Evolutionary conservation across 768 basidiomycete species (phyloP), one percentile per base, ranked within the genome.

Genomic region (Rhodotorula sphaerocarpa): DNA sequence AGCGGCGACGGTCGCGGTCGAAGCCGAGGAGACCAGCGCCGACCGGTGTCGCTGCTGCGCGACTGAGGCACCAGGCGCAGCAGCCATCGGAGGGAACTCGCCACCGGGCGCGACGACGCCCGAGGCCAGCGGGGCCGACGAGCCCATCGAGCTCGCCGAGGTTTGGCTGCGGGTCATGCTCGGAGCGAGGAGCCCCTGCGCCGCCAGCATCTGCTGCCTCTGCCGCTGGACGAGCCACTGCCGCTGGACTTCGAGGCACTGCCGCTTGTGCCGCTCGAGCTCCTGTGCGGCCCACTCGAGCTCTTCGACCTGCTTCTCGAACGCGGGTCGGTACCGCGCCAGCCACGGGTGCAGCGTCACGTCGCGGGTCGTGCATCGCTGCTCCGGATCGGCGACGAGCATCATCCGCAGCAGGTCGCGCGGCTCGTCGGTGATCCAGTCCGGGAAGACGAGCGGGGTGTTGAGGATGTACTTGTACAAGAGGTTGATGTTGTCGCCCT

Each of bases 401-500:
- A 97, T 97, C 74, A 84, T 82, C 58, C 83, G 80, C 11, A 97
- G 80, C 25, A 97, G 80, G 72, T 90, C 84, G 53, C 89, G 81
- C 36, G 91, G 91, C 59, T 86, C 83, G 14, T 80, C 73, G 9
- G 89, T 88, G 71, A 96, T 84, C 75, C 93, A 93, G 50, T 93
- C 89, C n/a, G 92, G 93, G 79, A 97, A 96, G 28, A 89, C 87
- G 63, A 97, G 84, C 15, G 88, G 87, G 2, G 95, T 99, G 79
- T 86, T 91, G 77, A 97, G 86, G 76, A 99, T 99, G 77, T 99
- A 97, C 75, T 88, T 90, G 83, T 99, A 97, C 50, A 99, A 78
- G 9, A 97, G 82, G 73, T 97, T 97, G 79, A 97, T 99, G 78
- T 99, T 97, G 78, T 99, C 93, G 61, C 95, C 95, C 59, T 97